Evolutionary conservation across 2,329 filamentous ascomycete genomes (phyloP).

Genomic region (Chrysosporium queenslandicum): DNA sequence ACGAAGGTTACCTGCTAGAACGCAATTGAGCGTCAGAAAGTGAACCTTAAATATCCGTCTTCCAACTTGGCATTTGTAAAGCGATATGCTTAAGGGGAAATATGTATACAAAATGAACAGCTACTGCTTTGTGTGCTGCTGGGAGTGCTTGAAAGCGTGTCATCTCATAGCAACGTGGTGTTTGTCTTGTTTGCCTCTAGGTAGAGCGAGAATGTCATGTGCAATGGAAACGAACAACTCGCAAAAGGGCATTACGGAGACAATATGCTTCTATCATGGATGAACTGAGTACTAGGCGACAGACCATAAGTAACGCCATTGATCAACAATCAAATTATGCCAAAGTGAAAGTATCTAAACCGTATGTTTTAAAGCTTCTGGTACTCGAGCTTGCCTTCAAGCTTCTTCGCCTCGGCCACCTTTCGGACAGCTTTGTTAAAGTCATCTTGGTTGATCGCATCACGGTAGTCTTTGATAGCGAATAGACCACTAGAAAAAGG

Average conservation of each 20-base stretch:
- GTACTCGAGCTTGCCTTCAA: slow-evolving; percentile 97
- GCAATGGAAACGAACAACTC: no score
- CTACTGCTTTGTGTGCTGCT: no score
- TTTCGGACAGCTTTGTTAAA: slow-evolving; percentile 99
- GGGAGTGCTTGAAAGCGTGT: no score
- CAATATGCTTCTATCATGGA: slow-evolving; percentile 7
- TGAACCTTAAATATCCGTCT: no score
- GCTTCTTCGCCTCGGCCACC: slow-evolving; percentile 93
- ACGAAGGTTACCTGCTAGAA: no score
- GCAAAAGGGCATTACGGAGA: no score
- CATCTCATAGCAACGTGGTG: neutral
- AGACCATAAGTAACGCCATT: neutral
- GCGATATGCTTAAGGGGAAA: no score
- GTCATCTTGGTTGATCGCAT: slow-evolving; percentile 94
- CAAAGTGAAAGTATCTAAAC: neutral
- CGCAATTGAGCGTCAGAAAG: no score
- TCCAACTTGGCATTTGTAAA: no score
- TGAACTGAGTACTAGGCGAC: neutral
- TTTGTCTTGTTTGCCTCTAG: slow-evolving; percentile 4
- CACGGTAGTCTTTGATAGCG: slow-evolving; percentile 95
- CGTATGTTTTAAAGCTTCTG: slow-evolving; percentile 65
- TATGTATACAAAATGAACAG: no score
- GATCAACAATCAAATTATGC: neutral
- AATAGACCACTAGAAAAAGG: slow-evolving; percentile 63
- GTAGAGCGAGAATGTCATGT: no score